Conservation (phyloP, 2,329 filamentous ascomycete genomes). For the Myriangium duriaei region DNA sequence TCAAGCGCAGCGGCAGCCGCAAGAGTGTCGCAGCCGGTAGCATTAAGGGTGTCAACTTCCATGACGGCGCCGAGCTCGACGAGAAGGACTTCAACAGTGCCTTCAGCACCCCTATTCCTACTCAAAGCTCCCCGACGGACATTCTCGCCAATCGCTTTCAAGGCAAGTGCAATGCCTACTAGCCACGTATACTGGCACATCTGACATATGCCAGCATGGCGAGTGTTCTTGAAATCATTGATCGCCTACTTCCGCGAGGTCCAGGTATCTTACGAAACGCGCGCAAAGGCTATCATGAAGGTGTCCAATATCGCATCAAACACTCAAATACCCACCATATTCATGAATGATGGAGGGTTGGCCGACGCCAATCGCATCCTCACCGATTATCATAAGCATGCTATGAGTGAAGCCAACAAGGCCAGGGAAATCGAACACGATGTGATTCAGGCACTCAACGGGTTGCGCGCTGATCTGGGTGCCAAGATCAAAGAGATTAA, state of each 20-base stretch:
- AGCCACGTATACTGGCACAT: not conserved
- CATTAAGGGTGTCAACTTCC: slow-evolving; percentile 64
- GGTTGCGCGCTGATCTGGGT: slow-evolving; percentile 73
- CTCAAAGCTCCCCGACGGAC: slow-evolving; percentile 76
- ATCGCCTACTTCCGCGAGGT: slow-evolving; percentile 91
- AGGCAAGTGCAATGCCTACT: slow-evolving; percentile 39
- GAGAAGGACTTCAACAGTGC: slow-evolving; percentile 65
- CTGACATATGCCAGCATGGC: slow-evolving; percentile 55
- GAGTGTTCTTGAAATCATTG: slow-evolving; percentile 86
- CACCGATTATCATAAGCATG: slow-evolving; percentile 68
- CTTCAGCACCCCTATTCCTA: slow-evolving; percentile 83
- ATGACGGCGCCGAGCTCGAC: slow-evolving; percentile 48
- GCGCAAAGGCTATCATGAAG: slow-evolving; percentile 69
- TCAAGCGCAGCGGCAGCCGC: slow-evolving; percentile 69
- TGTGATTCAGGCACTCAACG: slow-evolving; percentile 76
- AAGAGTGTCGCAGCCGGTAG: slow-evolving; percentile 76
- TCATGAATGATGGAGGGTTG: slow-evolving; percentile 71
- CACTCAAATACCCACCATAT: slow-evolving; percentile 58
- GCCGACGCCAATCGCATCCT: slow-evolving; percentile 75
- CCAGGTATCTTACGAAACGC: slow-evolving; percentile 75
- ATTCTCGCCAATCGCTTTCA: slow-evolving; percentile 79
- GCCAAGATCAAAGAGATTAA: slow-evolving; percentile 99
- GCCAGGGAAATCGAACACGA: slow-evolving; percentile 83
- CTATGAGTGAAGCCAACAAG: slow-evolving; percentile 71
- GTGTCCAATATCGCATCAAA: slow-evolving; percentile 77